Evolutionary conservation across 371 early-diverging fungal species (phyloP).

Genomic region (Haplosporangium sp.): DNA sequence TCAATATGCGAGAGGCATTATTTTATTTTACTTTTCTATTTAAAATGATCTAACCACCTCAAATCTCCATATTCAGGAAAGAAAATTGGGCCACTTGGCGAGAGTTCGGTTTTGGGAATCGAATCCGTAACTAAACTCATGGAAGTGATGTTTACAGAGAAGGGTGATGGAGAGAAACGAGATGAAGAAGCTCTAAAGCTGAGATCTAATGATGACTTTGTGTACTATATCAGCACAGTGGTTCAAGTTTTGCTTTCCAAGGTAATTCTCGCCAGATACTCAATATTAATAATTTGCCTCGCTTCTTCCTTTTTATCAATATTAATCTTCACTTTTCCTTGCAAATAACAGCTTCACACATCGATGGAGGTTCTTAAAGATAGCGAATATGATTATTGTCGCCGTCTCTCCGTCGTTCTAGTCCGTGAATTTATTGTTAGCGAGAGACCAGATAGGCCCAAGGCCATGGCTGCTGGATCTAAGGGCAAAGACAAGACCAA

Average conservation of each 20-base stretch:
- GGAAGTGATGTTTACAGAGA: conserved; percentile 39
- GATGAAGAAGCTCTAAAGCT: conserved; percentile 27
- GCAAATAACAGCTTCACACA: conserved; percentile 22
- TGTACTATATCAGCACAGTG: conserved; percentile 39
- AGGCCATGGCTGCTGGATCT: conserved; percentile 48
- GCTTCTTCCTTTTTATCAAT: neutral
- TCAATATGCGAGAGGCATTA: too few relatives aligned
- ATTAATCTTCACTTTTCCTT: neutral
- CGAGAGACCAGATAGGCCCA: conserved; percentile 39
- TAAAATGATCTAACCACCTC: neutral
- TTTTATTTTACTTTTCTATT: neutral
- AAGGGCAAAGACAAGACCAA: conserved; percentile 55
- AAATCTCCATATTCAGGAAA: conserved; percentile 18
- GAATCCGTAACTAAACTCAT: conserved; percentile 39
- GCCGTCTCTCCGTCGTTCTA: conserved; percentile 38
- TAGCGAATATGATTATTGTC: conserved; percentile 45
- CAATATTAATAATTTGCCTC: neutral
- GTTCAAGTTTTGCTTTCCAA: conserved; percentile 25
- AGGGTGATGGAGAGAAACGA: neutral
- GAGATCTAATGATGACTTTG: conserved; percentile 46
- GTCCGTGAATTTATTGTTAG: conserved; percentile 49
- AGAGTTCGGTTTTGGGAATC: conserved; percentile 37
- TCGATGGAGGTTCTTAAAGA: conserved; percentile 27
- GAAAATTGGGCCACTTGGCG: conserved; percentile 41
- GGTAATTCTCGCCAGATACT: conserved; percentile 12